Percentiles rank a stretch among this genome's conserved stretches.
These are phyloP conservation scores for Cordyceps fumosorosea DNA, from an alignment of 2,329 filamentous ascomycete genomes.

Conservation along the genomic window DNA sequence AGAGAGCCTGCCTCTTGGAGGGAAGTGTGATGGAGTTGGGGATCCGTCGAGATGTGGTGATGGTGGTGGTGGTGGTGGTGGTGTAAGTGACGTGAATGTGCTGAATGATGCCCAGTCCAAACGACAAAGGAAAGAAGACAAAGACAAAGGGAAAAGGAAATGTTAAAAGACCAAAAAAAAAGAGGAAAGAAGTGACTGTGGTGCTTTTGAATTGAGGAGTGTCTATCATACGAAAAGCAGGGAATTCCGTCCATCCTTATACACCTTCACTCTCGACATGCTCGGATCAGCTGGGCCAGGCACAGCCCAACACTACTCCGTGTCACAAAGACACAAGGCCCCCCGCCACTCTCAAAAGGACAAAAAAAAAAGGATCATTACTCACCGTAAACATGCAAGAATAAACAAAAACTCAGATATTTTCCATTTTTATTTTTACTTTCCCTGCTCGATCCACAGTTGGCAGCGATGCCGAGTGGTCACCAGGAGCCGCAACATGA, in stretches of 20 bases:
- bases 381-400: neutral
- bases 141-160: conserved; percentile 18
- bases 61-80: neutral
- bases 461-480: neutral
- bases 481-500: conserved; percentile 12
- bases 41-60: neutral
- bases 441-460: neutral
- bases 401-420: neutral
- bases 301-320: neutral
- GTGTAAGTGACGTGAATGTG: neutral
- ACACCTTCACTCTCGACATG: neutral
- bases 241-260: conserved; percentile 4
- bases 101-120: neutral
- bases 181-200: conserved; percentile 18
- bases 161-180: conserved; percentile 21
- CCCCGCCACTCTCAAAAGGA: neutral
- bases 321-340: neutral
- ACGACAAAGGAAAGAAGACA: neutral
- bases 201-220: conserved; percentile 11
- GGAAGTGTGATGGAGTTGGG: neutral
- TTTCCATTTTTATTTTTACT: neutral
- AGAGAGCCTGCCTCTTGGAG: neutral
- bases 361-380: neutral
- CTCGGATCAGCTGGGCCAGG: neutral
- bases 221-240: neutral